Percentiles rank a stretch among this genome's conserved stretches.
Conservation (phyloP, 2,329 filamentous ascomycete species). For the Sporothrix humicola region DNA sequence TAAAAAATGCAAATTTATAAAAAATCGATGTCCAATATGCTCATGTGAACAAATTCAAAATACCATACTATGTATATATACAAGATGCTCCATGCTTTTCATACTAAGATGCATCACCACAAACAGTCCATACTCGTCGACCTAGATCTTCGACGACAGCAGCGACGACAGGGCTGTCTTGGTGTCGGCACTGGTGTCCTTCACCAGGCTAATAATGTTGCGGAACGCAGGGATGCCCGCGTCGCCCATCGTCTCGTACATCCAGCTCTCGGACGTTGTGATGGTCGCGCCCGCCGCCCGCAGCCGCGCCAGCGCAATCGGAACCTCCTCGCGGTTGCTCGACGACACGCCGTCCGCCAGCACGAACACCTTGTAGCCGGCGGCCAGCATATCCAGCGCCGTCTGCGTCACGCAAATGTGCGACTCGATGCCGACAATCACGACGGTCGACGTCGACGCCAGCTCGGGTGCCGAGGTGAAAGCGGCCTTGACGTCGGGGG, state of each 20-base stretch:
- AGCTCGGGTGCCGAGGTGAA: conserved; percentile 16
- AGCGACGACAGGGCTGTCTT: conserved; percentile 70
- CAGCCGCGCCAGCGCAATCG: conserved; percentile 76
- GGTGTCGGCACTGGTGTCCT: conserved; percentile 74
- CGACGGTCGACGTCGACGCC: conserved; percentile 53
- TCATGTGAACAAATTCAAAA: not conserved
- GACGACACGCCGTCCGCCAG: conserved; percentile 89
- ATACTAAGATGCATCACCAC: not conserved
- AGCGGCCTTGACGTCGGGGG: conserved; percentile 64
- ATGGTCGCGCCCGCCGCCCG: conserved; percentile 76
- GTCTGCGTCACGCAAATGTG: conserved; percentile 97
- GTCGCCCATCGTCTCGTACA: conserved; percentile 90
- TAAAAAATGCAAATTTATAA: conserved; percentile 33
- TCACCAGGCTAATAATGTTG: conserved; percentile 75
- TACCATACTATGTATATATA: not conserved
- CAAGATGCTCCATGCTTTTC: not conserved
- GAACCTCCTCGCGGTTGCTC: conserved; percentile 81
- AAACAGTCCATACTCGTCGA: not conserved
- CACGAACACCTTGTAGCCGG: conserved; percentile 82
- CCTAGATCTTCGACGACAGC: conserved; percentile 59
- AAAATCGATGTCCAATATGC: not conserved
- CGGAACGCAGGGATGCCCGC: conserved; percentile 75
- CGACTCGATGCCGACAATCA: conserved; percentile 87
- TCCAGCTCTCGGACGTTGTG: conserved; percentile 84
- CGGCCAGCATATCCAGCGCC: conserved; percentile 75